These are phyloP conservation scores for Cadophora gregata DNA, from an alignment of 2,329 filamentous ascomycete genomes.

Conservation along the genomic window DNA sequence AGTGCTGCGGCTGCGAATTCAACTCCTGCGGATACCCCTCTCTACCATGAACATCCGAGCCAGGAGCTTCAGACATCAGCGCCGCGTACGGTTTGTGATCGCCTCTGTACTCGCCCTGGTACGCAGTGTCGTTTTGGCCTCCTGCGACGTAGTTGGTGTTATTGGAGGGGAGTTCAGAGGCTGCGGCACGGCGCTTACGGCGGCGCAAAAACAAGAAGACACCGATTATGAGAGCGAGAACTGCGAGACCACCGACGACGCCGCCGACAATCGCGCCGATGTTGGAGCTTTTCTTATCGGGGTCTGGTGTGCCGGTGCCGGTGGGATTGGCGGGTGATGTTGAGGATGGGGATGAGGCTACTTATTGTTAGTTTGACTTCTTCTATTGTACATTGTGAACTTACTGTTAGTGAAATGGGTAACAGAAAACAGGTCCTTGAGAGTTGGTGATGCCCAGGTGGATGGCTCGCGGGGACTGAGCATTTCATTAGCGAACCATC, in stretches of 20 bases:
- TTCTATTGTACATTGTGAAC: neutral
- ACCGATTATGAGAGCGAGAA: constrained; percentile 20
- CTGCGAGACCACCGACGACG: constrained; percentile 29
- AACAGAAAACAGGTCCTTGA: constrained; percentile 21
- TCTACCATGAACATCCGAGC: neutral
- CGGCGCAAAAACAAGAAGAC: constrained; percentile 24
- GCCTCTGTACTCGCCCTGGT: constrained; percentile 15
- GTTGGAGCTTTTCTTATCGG: constrained; percentile 4
- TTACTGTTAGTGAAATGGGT: constrained; percentile 17
- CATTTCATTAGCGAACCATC: neutral
- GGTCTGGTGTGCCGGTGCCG: neutral
- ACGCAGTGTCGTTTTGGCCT: neutral
- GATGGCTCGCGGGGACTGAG: constrained; percentile 9
- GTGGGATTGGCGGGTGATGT: constrained; percentile 5
- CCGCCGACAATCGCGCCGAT: constrained; percentile 30
- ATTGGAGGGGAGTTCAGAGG: neutral
- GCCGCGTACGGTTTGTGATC: constrained; percentile 17
- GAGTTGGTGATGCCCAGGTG: constrained; percentile 17
- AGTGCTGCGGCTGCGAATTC: neutral
- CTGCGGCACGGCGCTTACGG: constrained; percentile 8
- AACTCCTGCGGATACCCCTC: constrained; percentile 4
- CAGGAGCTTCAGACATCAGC: constrained; percentile 15
- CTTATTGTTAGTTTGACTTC: neutral
- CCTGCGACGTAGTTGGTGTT: neutral
- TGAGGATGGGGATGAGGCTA: constrained; percentile 5